Base-by-base conservation (phyloP, 345 rosid species). In the Erucastrum elatum region DNA sequence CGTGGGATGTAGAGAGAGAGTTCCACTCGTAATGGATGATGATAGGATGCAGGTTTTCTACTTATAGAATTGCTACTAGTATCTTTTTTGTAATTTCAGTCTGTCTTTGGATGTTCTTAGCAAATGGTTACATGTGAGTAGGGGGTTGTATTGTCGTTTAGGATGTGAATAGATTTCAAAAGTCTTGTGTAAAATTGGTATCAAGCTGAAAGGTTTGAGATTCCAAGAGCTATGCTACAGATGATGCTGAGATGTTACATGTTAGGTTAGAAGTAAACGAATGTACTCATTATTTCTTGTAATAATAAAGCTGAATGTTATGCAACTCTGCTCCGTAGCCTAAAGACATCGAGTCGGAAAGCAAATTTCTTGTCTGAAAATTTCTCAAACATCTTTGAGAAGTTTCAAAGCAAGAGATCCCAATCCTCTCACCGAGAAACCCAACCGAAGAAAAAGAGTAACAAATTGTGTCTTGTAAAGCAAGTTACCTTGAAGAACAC, bases 121-220 rank as follows among this genome's bases (percentile, higher is more conserved):
- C 79, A 75, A 39, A 31, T 69, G 71, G 77, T 76, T 76, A 60
- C 80, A 65, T 29, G 67, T 64, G 70, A 66, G 70, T 76, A 81
- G 77, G 35, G 33, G 35, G 33, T 71, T 64, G 56, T 66, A 76
- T 12, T 33, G 64, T 59, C 16, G 72, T 70, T 79, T 84, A 84
- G 84, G 66, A 62, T 81, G 82, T 87, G 81, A 84, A 86, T 85
- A 84, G 77, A 69, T 84, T 81, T 79, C 62, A 35, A 64, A 59
- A 68, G 64, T 77, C 59, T 82, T 80, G 72, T 71, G 66, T 70
- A 80, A 80, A 78, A 58, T 35, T 64, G 71, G 67, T 66, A 53
- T 80, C 76, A 75, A 56, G 76, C 67, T 64, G 71, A 55, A 62
- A 74, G 70, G 82, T 64, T 75, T 74, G 83, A 64, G 68, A 74